Evolutionary conservation across 1,284 basidiomycete species (phyloP), one percentile per base, ranked within the genome.

Genomic region (Hypsizygus ulmarius): DNA sequence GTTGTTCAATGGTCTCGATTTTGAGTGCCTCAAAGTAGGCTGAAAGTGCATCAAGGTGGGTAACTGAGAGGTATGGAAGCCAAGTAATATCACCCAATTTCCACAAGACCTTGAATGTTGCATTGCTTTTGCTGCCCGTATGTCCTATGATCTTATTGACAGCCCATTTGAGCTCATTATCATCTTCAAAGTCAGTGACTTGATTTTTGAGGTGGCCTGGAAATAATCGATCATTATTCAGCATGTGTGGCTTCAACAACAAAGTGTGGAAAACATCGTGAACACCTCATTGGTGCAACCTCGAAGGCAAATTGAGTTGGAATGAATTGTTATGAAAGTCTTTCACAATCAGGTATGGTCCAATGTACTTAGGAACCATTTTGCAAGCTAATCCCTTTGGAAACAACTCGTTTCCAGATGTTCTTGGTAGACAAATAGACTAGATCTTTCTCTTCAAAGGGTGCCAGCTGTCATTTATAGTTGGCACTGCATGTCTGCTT

Each of bases 41-140:
- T 1, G 39, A 12, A 0, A 67, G 39, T 1, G 53, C 57, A 12
- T 59, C 43, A 5, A 65, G 41, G 12, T 60, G 51, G 3, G 41
- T 28, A 1, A 63, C 42, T 29, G 62, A 35, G 1, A 47, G 9
- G 34, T 60, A 60, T 0, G 56, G 59, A 6, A 67, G 46, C 66
- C 66, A 70, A n/a, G 62, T 63, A 0, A 45, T 41, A 30, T 70
- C 61, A 0, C 67, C 65, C 0, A 56, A 49, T 42, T 55, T 59
- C 66, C 67, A 71, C 8, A 47, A 19, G 0, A 68, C 39, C 38
- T 68, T 43, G 41, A 70, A 69, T 6, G 58, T 30, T 0, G 56
- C 47, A 8, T 59, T 37, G 6, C 11, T 5, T 3, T 53, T 51
- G n/a, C 47, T 43, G n/a, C 66, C 60, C 0, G 50, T 39, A 44